Evolutionary conservation across 495 filamentous ascomycete species (phyloP).

Genomic region (Hypoxylon intermedium): DNA sequence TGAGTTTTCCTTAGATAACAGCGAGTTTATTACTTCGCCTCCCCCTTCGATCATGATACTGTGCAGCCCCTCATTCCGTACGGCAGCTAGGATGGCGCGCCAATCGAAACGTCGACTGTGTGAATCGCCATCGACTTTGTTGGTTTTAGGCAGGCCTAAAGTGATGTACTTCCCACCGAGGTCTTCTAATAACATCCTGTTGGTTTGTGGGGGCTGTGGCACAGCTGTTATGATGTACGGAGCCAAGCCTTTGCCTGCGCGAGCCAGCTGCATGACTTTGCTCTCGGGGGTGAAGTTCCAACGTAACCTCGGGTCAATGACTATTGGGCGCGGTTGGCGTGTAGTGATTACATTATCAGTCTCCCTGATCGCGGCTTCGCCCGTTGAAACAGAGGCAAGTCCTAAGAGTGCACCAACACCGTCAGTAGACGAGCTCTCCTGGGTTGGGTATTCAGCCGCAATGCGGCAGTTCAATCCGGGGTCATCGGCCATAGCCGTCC

Average conservation of each 20-base stretch:
- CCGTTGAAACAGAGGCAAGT: conserved; percentile 28
- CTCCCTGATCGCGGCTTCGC: conserved; percentile 3
- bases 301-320: conserved; percentile 75
- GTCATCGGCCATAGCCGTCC: conserved; percentile 84
- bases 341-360: conserved; percentile 2
- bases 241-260: conserved; percentile 70
- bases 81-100: conserved; percentile 64
- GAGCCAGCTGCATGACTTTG: conserved; percentile 69
- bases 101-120: conserved; percentile 56
- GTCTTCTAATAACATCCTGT: conserved; percentile 41
- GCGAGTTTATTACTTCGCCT: conserved; percentile 75
- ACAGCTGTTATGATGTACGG: conserved; percentile 70
- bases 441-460: conserved; percentile 33
- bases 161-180: conserved; percentile 51
- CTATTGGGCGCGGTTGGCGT: conserved; percentile 76
- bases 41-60: conserved; percentile 93
- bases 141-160: conserved; percentile 9
- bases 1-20: conserved; percentile 68
- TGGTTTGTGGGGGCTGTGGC: conserved; percentile 27
- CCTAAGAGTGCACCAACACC: conserved; percentile 49
- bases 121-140: conserved; percentile 2
- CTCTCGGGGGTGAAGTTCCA: conserved; percentile 68
- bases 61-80: conserved; percentile 66
- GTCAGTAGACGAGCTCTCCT: conserved; percentile 9
- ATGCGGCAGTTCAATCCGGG: conserved; percentile 82